Base-by-base conservation (phyloP, 1,284 basidiomycete genomes). In the Porphyrellus sp. region DNA sequence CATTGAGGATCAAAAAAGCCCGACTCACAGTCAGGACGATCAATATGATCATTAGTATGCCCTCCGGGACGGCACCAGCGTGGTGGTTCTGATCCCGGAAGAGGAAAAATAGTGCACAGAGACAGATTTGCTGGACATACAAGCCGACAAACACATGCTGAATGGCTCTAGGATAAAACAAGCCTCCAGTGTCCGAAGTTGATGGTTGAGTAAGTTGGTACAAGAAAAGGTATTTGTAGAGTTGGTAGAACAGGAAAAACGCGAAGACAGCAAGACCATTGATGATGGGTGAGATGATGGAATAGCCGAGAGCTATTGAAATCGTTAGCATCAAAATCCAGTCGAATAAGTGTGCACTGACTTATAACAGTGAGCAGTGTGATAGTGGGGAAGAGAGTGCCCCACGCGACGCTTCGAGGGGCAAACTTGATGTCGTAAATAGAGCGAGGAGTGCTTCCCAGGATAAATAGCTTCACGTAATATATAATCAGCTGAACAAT, bases 91-190 rank as follows among this genome's bases (percentile, higher is more conserved):
- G 61, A 57, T 91, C 71, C 44, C 74, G 76, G 0, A 86, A 82
- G 5, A 97, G 77, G 85, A 97, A 96, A 80, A 97, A 97, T 59
- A 97, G 72, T 2, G 89, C 89, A 27, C 81, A 79, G 18, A 97
- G 74, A 68, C 91, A 94, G 47, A 96, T 67, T 42, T 65, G 85
- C 63, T 89, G 80, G 49, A 98, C 79, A 68, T 97, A 98, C 63
- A 95, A 60, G 5, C 93, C 96, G n/a, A 93, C 91, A 62, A 98
- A 98, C 38, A 96, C 69, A 64, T 98, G 95, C 49, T 89, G 83
- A 40, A 99, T 84, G 1, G 97, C 96, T 71, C 89, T 92, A 41
- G 94, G 94, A 78, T 96, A 98, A 79, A 98, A 98, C 45, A 91
- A 71, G 0, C 96, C 96, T 25, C 93, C 95, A 0, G 96, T 98